Percentiles rank a stretch among this genome's conserved stretches.
These are phyloP conservation scores for Exophiala phaeomuriformis DNA, from an alignment of 2,329 filamentous ascomycete species.

Conservation along the genomic window DNA sequence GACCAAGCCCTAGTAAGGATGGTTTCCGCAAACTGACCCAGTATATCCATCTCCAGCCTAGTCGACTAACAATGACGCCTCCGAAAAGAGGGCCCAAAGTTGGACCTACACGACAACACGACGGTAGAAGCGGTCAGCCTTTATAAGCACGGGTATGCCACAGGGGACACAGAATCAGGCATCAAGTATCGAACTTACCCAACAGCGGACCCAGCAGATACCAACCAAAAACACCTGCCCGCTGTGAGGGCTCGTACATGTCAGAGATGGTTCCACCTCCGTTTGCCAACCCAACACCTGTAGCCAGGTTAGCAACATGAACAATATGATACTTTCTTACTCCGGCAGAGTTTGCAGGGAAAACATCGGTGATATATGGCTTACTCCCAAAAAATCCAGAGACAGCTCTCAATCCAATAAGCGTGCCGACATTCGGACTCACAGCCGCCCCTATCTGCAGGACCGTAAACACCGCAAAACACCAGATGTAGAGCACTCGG, in stretches of 20 bases:
- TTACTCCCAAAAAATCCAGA: slow-evolving; percentile 44
- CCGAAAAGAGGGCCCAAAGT: slow-evolving; percentile 31
- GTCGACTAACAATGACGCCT: slow-evolving; percentile 41
- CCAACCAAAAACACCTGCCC: slow-evolving; percentile 23
- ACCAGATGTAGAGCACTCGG: slow-evolving; percentile 60
- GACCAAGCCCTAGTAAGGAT: no score
- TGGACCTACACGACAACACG: slow-evolving; percentile 3
- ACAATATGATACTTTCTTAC: no score
- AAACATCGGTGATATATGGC: slow-evolving; percentile 27
- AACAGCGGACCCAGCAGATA: slow-evolving; percentile 22
- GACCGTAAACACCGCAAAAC: slow-evolving; percentile 55
- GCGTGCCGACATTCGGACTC: slow-evolving; percentile 40
- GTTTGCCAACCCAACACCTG: slow-evolving; percentile 24
- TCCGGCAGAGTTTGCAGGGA: not conserved
- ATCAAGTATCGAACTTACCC: slow-evolving; percentile 1
- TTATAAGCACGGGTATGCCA: no score
- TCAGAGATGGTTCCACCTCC: slow-evolving; percentile 24
- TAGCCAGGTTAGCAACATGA: no score
- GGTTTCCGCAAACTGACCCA: slow-evolving; percentile 38
- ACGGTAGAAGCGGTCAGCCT: not conserved
- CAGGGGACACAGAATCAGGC: no score
- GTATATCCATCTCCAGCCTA: slow-evolving; percentile 46
- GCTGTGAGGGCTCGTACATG: slow-evolving; percentile 23
- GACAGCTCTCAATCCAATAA: slow-evolving; percentile 42
- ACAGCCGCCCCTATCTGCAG: slow-evolving; percentile 44